A percentile compares a stretch with the other conserved stretches of the same genome.
phyloP scores from a whole-genome alignment of 2,329 filamentous ascomycete species.

The Rhynchosporium graminicola region DNA sequence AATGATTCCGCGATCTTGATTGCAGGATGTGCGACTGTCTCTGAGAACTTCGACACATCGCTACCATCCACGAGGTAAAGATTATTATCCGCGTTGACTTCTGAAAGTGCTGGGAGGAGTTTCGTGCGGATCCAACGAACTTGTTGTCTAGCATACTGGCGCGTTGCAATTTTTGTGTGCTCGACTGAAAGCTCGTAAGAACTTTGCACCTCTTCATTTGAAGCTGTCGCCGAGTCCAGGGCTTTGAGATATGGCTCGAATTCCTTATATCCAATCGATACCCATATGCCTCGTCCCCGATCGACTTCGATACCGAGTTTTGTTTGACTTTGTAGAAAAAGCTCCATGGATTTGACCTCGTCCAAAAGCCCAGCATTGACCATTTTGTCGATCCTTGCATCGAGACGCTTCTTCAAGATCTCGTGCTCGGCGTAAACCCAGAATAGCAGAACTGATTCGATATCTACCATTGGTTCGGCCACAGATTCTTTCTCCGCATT shows the following conservation, averaged over 20 bases:
- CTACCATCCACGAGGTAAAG: constrained; percentile 84
- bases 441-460: constrained; percentile 56
- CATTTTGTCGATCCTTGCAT: constrained; percentile 84
- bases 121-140: constrained; percentile 85
- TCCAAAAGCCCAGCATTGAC: constrained; percentile 62
- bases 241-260: constrained; percentile 71
- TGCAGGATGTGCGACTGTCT: constrained; percentile 66
- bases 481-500: constrained; percentile 5
- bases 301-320: constrained; percentile 61
- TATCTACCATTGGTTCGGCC: background rate
- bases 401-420: constrained; percentile 67
- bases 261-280: constrained; percentile 95
- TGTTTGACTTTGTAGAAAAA: constrained; percentile 48
- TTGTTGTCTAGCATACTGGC: constrained; percentile 85
- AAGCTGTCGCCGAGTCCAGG: constrained; percentile 38
- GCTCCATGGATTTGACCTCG: constrained; percentile 58
- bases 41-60: constrained; percentile 60
- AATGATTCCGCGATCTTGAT: constrained; percentile 63
- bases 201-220: constrained; percentile 49
- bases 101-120: constrained; percentile 67
- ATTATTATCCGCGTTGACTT: constrained; percentile 52
- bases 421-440: constrained; percentile 82
- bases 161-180: constrained; percentile 77
- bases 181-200: constrained; percentile 65
- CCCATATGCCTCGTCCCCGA: constrained; percentile 84